These are phyloP conservation scores for Trifolium pratense DNA, from an alignment of 306 rosid genomes.

Conservation along the genomic window DNA sequence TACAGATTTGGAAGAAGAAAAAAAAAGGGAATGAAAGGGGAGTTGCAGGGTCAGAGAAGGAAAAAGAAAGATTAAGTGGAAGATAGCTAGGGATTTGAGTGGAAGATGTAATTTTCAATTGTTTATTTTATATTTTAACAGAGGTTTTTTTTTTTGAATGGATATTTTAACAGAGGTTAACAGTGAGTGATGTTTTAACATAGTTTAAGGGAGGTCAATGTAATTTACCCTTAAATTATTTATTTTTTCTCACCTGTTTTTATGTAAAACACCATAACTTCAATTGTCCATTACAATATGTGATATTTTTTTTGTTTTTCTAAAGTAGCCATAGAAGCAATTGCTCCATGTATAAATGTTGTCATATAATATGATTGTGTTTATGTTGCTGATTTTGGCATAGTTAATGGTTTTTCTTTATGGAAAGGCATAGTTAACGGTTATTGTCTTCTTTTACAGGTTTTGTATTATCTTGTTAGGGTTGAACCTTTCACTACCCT, in stretches of 20 bases:
- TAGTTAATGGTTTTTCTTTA: slow-evolving; percentile 15
- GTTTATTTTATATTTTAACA: no score
- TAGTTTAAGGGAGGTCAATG: no score
- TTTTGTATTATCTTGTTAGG: slow-evolving; percentile 90
- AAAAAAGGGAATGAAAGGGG: no score
- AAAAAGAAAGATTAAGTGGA: no score
- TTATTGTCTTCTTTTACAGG: slow-evolving; percentile 64
- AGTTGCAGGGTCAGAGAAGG: no score
- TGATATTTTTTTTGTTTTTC: slow-evolving; percentile 17
- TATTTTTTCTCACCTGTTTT: not conserved
- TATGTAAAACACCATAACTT: not conserved
- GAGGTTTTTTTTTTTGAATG: no score
- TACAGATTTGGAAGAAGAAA: no score
- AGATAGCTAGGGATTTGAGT: no score
- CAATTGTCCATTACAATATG: slow-evolving; percentile 3
- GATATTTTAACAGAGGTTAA: no score
- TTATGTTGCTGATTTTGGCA: slow-evolving; percentile 29
- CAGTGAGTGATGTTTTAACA: no score
- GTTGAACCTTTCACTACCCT: slow-evolving; percentile 98
- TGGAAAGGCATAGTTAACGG: slow-evolving; percentile 8
- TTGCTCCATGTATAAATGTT: slow-evolving; percentile 15
- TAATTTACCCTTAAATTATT: not conserved
- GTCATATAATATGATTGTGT: slow-evolving; percentile 21
- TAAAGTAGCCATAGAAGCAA: slow-evolving; percentile 16
- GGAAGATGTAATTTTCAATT: no score